Base-by-base conservation (phyloP, 768 basidiomycete species). In the Calocybe cyanea region DNA sequence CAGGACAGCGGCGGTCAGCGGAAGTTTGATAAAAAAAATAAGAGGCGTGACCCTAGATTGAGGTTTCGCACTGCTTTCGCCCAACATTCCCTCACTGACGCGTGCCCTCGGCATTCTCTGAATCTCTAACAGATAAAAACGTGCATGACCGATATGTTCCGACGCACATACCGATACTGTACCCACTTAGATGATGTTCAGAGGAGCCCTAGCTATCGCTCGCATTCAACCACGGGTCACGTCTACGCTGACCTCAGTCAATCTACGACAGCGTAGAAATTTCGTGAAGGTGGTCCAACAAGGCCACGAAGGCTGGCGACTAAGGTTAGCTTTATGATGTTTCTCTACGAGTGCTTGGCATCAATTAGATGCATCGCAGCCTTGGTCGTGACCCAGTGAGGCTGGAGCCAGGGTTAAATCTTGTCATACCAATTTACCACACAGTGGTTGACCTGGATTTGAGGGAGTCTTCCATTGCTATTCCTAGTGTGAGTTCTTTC, bases 211-310 rank as follows among this genome's bases (percentile, higher is more conserved):
- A n/a, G n/a, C 11, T 28, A 11, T 11, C 25, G 11, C 6, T 28
- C 25, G 25, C 25, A 5, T 28, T 11, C 25, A 28, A 28, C 11
- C 25, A 5, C 5, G 25, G 25, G 11, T 28, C 11, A 11, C 25
- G 11, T 11, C 25, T 28, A 28, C 25, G 25, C 5, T 28, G 6
- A 11, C 25, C 11, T 28, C 25, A 11, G 6, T 28, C 20, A 36
- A 14, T 14, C 31, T 25, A 7, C 30, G 28, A 15, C 46, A 25
- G 33, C 54, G 56, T 9, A 59, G 75, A 39, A 63, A 50, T 18
- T 65, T 78, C 43, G 43, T 78, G n/a, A 76, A 75, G 1, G 69
- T 79, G 39, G 70, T 78, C 35, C 60, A 73, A 37, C 77, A 78
- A 61, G 76, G 75, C 4, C 66, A 71, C 45, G 76, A 79, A 55